Evolutionary conservation across 1,139 yeast genomes (phyloP).

Genomic region (Torulaspora globosa): DNA sequence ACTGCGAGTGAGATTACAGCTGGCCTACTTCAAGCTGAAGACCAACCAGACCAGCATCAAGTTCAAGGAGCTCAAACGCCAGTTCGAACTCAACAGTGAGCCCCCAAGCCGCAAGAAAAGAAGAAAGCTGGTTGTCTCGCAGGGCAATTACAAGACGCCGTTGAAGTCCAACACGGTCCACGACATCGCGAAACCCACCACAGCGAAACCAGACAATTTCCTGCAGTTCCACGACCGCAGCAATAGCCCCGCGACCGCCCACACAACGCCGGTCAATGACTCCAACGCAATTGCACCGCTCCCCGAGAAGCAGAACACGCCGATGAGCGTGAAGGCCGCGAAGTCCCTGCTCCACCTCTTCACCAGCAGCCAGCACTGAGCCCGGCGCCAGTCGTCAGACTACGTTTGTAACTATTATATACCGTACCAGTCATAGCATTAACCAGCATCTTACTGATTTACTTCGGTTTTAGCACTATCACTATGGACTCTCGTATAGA

Average conservation of each 20-base stretch:
- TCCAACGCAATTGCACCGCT: slow-evolving; percentile 2
- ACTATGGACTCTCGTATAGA: slow-evolving; percentile 1
- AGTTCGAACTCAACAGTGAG: slow-evolving; percentile 1
- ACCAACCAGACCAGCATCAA: slow-evolving; percentile 47
- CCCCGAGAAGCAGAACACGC: slow-evolving; percentile 28
- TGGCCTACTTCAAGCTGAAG: slow-evolving; percentile 73
- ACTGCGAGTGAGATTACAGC: slow-evolving; percentile 63
- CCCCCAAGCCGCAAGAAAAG: slow-evolving; percentile 19
- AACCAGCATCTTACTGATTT: slow-evolving; percentile 1
- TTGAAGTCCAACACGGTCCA: slow-evolving; percentile 12
- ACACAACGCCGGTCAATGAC: slow-evolving; percentile 15
- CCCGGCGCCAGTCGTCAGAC: neutral
- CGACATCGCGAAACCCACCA: neutral
- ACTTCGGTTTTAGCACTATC: slow-evolving; percentile 1
- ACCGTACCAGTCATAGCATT: slow-evolving; percentile 6
- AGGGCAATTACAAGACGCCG: slow-evolving; percentile 30
- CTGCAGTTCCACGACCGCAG: too few species aligned
- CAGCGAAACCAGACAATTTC: neutral
- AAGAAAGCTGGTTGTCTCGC: slow-evolving; percentile 30
- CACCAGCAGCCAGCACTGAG: slow-evolving; percentile 18
- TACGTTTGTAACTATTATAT: neutral
- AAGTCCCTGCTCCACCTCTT: slow-evolving; percentile 34
- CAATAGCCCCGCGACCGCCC: slow-evolving; percentile 5
- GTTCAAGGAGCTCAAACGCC: slow-evolving; percentile 25
- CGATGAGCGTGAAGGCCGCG: slow-evolving; percentile 37